Percentiles rank a stretch among this genome's conserved stretches.
Evolutionary conservation across 1,284 basidiomycete genomes (phyloP).

Genomic region (Apiotrichum siamense): DNA sequence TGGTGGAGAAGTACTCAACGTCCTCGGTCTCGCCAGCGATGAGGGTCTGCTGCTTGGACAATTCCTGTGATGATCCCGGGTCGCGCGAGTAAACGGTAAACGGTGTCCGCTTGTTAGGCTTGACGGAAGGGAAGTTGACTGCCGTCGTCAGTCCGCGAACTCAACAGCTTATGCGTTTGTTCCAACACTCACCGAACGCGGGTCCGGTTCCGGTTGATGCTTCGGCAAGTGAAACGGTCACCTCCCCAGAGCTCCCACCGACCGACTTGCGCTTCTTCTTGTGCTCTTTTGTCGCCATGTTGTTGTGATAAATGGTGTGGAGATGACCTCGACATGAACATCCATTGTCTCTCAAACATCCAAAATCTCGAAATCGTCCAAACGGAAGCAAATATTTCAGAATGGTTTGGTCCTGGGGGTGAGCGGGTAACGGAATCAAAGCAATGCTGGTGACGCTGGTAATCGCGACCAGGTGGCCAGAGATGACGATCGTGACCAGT

Average conservation of each 20-base stretch:
- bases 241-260: constrained; percentile 4
- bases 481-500: not conserved
- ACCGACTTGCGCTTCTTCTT: constrained; percentile 37
- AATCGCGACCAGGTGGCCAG: not conserved
- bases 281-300: constrained; percentile 12
- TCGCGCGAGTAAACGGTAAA: constrained; percentile 60
- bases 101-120: constrained; percentile 57
- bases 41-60: constrained; percentile 53
- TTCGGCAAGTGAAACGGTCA: constrained; percentile 31
- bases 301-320: not conserved
- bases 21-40: constrained; percentile 67
- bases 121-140: constrained; percentile 71
- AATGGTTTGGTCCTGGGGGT: not conserved
- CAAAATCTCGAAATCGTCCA: not conserved
- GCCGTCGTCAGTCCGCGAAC: constrained; percentile 3
- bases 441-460: not conserved
- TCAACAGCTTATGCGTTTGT: not conserved
- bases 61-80: constrained; percentile 42
- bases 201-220: constrained; percentile 57
- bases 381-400: not conserved
- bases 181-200: constrained; percentile 62
- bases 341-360: not conserved
- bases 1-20: constrained; percentile 57
- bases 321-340: not conserved
- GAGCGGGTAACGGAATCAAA: not conserved